These are phyloP conservation scores for Hyphodiscus sp. DNA, from an alignment of 2,329 filamentous ascomycete genomes.

Conservation along the genomic window DNA sequence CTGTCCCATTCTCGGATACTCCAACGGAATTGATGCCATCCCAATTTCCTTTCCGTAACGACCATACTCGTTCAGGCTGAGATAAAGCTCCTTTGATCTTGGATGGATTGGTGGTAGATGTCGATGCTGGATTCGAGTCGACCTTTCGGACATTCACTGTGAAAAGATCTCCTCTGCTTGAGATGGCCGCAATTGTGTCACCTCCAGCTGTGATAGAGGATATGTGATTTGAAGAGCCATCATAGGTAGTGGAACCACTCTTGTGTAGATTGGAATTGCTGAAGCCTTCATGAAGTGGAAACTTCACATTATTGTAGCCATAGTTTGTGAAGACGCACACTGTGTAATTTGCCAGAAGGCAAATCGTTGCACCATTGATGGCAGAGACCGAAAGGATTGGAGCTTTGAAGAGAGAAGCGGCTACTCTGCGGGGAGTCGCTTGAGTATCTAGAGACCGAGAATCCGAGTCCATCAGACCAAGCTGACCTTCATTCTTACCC, in stretches of 20 bases:
- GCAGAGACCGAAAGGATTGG: conserved; percentile 75
- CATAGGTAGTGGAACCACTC: conserved; percentile 60
- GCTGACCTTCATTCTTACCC: conserved; percentile 89
- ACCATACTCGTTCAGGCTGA: conserved; percentile 77
- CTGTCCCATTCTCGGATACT: conserved; percentile 86
- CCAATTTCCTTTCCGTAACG: conserved; percentile 58
- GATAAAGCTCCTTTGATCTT: conserved; percentile 84
- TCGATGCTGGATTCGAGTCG: conserved; percentile 48
- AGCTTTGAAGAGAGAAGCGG: conserved; percentile 70
- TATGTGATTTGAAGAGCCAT: conserved; percentile 61
- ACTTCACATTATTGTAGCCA: conserved; percentile 85
- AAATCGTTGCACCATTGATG: conserved; percentile 83
- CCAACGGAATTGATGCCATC: conserved; percentile 80
- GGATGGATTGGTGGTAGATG: conserved; percentile 85
- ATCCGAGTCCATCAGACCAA: conserved; percentile 91
- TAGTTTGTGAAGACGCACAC: conserved; percentile 95
- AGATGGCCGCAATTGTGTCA: conserved; percentile 86
- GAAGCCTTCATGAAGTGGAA: conserved; percentile 66
- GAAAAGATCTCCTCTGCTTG: conserved; percentile 78
- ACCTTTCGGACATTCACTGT: conserved; percentile 69
- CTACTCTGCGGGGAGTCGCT: conserved; percentile 74
- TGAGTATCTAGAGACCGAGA: conserved; percentile 87
- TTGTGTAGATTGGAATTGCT: conserved; percentile 62
- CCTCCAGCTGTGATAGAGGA: conserved; percentile 75
- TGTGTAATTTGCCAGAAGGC: conserved; percentile 77